These are phyloP conservation scores for Kwoniella shivajii DNA, from an alignment of 1,284 basidiomycete genomes.

Conservation along the genomic window DNA sequence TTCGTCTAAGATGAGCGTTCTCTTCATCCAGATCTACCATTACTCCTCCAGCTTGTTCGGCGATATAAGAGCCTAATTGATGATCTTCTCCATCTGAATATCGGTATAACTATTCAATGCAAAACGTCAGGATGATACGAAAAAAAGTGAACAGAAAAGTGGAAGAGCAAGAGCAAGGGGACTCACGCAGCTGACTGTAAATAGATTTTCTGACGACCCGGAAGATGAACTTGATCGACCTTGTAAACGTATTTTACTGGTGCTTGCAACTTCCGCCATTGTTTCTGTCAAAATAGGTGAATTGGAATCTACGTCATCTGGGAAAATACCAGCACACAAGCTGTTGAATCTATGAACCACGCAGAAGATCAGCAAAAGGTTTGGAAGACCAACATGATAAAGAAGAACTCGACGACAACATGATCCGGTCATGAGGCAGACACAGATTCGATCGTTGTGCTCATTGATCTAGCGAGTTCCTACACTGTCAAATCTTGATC, in stretches of 20 bases:
- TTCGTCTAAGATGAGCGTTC: no score
- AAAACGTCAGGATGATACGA: background rate
- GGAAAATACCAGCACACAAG: slow-evolving; percentile 1
- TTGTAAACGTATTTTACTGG: background rate
- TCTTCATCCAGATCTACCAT: background rate
- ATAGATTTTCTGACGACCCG: background rate
- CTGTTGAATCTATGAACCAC: background rate
- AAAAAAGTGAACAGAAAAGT: background rate
- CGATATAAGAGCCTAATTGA: background rate
- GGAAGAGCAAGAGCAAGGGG: background rate
- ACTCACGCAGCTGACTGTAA: background rate
- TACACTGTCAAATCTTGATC: no score
- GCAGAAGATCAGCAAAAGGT: background rate
- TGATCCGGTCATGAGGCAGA: background rate
- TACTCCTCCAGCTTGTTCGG: background rate
- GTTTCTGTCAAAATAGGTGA: slow-evolving; percentile 2
- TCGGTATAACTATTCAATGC: background rate
- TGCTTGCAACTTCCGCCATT: background rate
- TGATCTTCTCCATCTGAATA: slow-evolving; percentile 1
- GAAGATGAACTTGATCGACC: background rate
- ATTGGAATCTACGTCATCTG: background rate
- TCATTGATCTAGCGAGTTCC: no score
- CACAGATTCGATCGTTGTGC: no score
- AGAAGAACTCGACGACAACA: background rate
- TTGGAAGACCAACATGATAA: background rate